phyloP scores from a whole-genome alignment of 2,329 filamentous ascomycete genomes.

The Fusarium dlaminii region DNA sequence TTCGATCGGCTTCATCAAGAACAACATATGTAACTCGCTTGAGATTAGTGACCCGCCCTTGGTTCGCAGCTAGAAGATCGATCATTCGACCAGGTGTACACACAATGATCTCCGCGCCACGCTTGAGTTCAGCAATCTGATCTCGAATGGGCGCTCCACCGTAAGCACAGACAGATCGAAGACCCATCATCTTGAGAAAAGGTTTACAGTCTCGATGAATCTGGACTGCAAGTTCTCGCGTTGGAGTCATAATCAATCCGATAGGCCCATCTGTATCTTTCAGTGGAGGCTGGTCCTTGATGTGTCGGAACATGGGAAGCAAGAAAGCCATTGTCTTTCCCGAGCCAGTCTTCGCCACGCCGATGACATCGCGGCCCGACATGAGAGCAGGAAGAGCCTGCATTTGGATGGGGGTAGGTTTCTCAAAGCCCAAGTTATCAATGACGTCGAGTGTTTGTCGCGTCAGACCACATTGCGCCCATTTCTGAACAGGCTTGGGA shows the following conservation, averaged over 20 bases:
- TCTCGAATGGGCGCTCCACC: conserved; percentile 96
- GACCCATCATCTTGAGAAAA: conserved; percentile 85
- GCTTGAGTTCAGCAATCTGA: conserved; percentile 95
- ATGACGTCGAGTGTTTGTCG: conserved; percentile 89
- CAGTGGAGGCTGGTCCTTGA: conserved; percentile 88
- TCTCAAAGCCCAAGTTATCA: conserved; percentile 81
- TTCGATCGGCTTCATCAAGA: conserved; percentile 95
- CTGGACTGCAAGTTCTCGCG: conserved; percentile 90
- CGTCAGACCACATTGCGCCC: conserved; percentile 93
- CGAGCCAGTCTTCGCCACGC: conserved; percentile 96
- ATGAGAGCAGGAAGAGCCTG: conserved; percentile 95
- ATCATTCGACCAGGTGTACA: conserved; percentile 96
- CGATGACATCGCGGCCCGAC: conserved; percentile 94
- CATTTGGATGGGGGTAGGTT: conserved; percentile 92
- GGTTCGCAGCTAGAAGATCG: conserved; percentile 91
- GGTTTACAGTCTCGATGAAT: conserved; percentile 96
- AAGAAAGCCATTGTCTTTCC: conserved; percentile 97
- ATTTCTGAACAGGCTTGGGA: conserved; percentile 94
- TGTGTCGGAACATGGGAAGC: conserved; percentile 96
- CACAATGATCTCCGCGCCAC: conserved; percentile 93
- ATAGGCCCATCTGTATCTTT: conserved; percentile 89
- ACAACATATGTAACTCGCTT: conserved; percentile 92
- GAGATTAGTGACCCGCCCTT: conserved; percentile 92
- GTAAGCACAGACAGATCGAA: conserved; percentile 91
- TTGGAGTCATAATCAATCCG: conserved; percentile 90